Conservation (phyloP, 495 filamentous ascomycete species). For the Podospora fimiseda region DNA sequence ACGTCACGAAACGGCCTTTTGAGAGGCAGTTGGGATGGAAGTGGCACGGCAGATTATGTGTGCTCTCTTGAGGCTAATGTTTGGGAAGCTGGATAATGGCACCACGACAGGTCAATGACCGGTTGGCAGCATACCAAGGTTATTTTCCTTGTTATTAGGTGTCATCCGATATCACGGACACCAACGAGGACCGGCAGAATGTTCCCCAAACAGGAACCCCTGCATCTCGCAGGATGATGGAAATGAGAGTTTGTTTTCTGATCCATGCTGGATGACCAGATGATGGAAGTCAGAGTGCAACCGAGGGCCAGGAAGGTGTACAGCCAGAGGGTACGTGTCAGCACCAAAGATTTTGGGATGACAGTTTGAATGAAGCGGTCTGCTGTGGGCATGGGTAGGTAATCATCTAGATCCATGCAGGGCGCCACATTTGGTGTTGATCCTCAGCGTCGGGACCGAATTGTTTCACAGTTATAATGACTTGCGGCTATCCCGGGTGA, state of each 20-base stretch:
- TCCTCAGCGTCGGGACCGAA: constrained; percentile 12
- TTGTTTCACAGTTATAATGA: constrained; percentile 9
- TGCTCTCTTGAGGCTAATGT: constrained; percentile 10
- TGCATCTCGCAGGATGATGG: constrained; percentile 9
- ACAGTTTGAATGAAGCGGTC: constrained; percentile 3
- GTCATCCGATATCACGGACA: not conserved
- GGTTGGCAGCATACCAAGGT: constrained; percentile 10
- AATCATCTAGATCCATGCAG: constrained; percentile 8
- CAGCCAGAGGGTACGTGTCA: not conserved
- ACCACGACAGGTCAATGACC: constrained; percentile 13
- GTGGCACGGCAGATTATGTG: not conserved
- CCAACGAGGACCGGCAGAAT: not conserved
- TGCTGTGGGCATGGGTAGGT: not conserved
- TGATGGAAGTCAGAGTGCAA: not conserved
- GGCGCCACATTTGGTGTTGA: constrained; percentile 10
- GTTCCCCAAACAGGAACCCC: constrained; percentile 1
- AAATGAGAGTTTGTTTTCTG: not conserved
- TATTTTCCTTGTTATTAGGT: constrained; percentile 7
- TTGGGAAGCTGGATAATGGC: not conserved
- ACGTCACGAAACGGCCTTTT: constrained; percentile 11
- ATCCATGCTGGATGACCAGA: not conserved
- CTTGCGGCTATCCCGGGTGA: constrained; percentile 14
- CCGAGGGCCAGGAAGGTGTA: not conserved
- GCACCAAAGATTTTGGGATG: constrained; percentile 1
- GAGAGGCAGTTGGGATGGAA: not conserved